phyloP scores from a whole-genome alignment of 2,329 filamentous ascomycete species.

The Hypoxylon sp. region DNA sequence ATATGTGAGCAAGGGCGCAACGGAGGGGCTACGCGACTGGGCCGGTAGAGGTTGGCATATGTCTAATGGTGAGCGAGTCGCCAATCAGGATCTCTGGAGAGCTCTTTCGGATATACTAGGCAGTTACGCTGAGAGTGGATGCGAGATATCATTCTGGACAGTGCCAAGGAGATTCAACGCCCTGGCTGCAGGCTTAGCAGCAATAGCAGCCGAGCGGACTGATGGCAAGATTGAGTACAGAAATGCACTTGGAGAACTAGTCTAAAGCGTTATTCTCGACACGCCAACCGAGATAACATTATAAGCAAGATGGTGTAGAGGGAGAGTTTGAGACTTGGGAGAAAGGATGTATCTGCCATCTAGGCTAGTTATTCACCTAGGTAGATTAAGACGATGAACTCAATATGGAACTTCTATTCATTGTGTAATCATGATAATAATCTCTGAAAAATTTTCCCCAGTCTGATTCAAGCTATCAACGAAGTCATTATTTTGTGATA shows the following conservation, averaged over 20 bases:
- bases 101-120: constrained; percentile 8
- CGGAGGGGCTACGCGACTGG: constrained; percentile 17
- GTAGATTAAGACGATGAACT: too few species aligned
- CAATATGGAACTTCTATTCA: too few species aligned
- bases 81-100: constrained; percentile 17
- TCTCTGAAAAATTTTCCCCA: too few species aligned
- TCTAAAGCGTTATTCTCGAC: neutral
- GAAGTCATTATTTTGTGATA: too few species aligned
- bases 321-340: neutral
- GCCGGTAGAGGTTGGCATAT: constrained; percentile 10
- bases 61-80: neutral
- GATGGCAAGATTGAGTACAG: neutral
- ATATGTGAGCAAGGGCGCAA: constrained; percentile 24
- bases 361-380: too few species aligned
- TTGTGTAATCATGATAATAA: too few species aligned
- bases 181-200: neutral
- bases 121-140: constrained; percentile 5
- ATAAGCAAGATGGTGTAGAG: neutral
- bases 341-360: too few species aligned
- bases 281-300: neutral
- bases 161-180: neutral
- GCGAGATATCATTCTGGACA: constrained; percentile 19
- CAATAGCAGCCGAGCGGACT: neutral
- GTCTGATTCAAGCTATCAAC: too few species aligned
- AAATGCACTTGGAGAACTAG: neutral